Base-by-base conservation (phyloP, 331 rosid species). In the Stylosanthes scabra region DNA sequence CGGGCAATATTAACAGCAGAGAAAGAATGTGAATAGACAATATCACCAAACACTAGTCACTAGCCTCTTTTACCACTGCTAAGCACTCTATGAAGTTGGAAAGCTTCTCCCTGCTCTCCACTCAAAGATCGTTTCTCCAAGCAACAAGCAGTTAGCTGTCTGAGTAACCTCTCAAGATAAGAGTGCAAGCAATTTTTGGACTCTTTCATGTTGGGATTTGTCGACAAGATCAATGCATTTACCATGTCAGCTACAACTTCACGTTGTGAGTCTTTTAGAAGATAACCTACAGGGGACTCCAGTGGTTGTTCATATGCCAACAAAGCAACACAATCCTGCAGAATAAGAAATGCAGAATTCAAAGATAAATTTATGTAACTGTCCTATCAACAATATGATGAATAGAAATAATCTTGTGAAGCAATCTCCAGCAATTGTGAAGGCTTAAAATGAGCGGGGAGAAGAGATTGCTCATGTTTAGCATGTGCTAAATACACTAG, bases 231-330 rank as follows among this genome's bases (percentile, higher is more conserved):
- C 98, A 95, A 84, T 20, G 93, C 89, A 45, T 95, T 95, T 60
- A 95, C 96, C 1, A 90, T 78, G 84, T 95, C 99, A 11, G 99
- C 99, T 27, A 95, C 96, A 70, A 95, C 73, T 81, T 95, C 99
- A 14, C 97, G 93, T 72, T 90, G 99, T 0, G 96, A 80, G 37
- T 88, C 94, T 74, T 83, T 88, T 6, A 95, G 91, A 70, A 90
- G 97, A 86, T 92, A 92, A 61, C 99, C 99, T 11, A 95, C 88
- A 0, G 87, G 58, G 59, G 99, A 92, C 61, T 95, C 97, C 70
- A 37, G 81, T 9, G 99, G 99, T 47, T 39, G 86, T 72, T 86
- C 93, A 45, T 95, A 95, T 16, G 99, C 99, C 86, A 95, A 88
- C 89, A 95, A 77, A 62, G 98, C 90, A 82, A 90, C 98, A 74